Evolutionary conservation across 768 basidiomycete species (phyloP), one percentile per base, ranked within the genome.

Genomic region (Trichaptum fuscoviolaceum): DNA sequence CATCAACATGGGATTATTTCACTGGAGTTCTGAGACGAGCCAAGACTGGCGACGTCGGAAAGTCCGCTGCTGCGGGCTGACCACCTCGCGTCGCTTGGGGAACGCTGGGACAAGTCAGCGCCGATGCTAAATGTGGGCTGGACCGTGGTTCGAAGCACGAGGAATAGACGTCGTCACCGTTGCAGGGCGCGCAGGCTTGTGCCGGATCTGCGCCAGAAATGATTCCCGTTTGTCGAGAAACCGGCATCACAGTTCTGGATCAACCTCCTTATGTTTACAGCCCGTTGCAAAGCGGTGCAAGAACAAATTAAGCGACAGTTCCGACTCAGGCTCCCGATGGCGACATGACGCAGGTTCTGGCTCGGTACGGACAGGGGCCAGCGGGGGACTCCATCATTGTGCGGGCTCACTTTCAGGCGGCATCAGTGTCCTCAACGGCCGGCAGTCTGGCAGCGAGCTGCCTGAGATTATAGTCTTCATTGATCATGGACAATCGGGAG

Each of bases 401-500:
- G 4, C 30, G 30, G 30, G 4, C 8, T 30, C 30, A 30, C 30
- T 30, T 30, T 30, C 4, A 30, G 30, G 30, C 30, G 30, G 30
- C 30, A 30, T 30, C 30, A 30, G 8, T 30, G 30, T 30, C 30
- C 30, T 3, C 30, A 30, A 30, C 30, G 30, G 30, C 30, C 30
- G 30, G 30, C 30, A 30, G 30, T 2, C 30, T 2, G 30, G 8
- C 30, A 30, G 30, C 30, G 8, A 30, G 30, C 30, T 3, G 8
- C 30, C 30, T 30, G 30, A 8, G n/a, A n/a, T n/a, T n/a, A n/a
- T n/a, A n/a, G 30, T 30, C 30, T 30, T 30, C 30, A 52, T 52
- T 52, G 42, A 52, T 52, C 42, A 52, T 52, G 42, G 30, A 52
- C 42, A 52, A 52, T 52, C 42, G 42, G 42, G 42, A 52, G 42